phyloP scores from a whole-genome alignment of 306 rosid species.

The peach (Prunus persica) region DNA sequence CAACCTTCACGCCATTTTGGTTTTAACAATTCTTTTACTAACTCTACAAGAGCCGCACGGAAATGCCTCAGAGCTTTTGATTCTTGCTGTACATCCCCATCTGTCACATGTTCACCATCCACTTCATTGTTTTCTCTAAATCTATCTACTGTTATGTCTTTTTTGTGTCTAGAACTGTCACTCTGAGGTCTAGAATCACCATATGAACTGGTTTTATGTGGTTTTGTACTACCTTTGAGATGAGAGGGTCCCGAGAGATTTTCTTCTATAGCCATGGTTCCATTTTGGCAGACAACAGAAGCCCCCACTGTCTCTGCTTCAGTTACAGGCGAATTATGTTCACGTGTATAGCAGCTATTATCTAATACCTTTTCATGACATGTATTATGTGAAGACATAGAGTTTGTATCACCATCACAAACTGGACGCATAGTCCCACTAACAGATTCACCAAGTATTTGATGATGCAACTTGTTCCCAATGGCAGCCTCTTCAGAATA shows the following conservation, averaged over 20 bases:
- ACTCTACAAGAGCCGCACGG: constrained; percentile 72
- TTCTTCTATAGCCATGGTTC: constrained; percentile 35
- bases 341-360: constrained; percentile 35
- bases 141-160: constrained; percentile 42
- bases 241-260: constrained; percentile 26
- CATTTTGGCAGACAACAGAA: constrained; percentile 42
- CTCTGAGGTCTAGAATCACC: constrained; percentile 39
- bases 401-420: constrained; percentile 59
- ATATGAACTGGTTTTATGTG: constrained; percentile 24
- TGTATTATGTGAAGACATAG: constrained; percentile 75
- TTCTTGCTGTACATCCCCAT: constrained; percentile 49
- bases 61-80: constrained; percentile 48
- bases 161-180: constrained; percentile 43
- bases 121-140: constrained; percentile 39
- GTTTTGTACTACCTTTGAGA: constrained; percentile 31
- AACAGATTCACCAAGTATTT: constrained; percentile 38
- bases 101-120: constrained; percentile 44
- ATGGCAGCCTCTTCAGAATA: constrained; percentile 41
- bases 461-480: constrained; percentile 35
- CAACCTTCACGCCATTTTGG: constrained; percentile 87
- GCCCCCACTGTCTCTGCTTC: constrained; percentile 62
- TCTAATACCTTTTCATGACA: constrained; percentile 43
- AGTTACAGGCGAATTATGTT: constrained; percentile 39
- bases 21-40: constrained; percentile 81
- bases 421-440: constrained; percentile 47